Evolutionary conservation across 169 alveolate genomes (phyloP), one percentile per base, ranked within the genome.

Genomic region (Neospora caninum): DNA sequence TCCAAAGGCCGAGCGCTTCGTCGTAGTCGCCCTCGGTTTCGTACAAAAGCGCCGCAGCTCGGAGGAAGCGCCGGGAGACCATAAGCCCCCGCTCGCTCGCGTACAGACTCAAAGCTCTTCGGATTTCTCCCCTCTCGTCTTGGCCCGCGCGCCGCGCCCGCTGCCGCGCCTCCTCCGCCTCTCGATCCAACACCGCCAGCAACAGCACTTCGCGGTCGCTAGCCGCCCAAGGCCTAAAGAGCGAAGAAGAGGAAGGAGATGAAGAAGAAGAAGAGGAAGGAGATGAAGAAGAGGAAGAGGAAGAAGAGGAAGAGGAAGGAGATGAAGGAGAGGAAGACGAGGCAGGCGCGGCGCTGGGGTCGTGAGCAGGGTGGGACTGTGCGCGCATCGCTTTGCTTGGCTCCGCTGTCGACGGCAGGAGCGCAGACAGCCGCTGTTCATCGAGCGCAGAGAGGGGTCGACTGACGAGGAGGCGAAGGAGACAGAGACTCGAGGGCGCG

Each of bases 41-140:
- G 41, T 45, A 42, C 43, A 84, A n/a, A 39, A 42, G 78, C 73
- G 91, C 70, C 0, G 78, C 91, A 18, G 41, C 91, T 25, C 91
- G 38, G 22, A 49, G 41, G 78, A 84, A 84, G 25, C 91, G 78
- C 27, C 10, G n/a, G 20, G 34, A 27, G 34, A 1, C n/a, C 34
- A 64, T 9, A 16, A 64, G 20, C 53, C 1, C 38, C 89, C 25
- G 22, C 67, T 25, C 38, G 41, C 20, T 9, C 69, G 20, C 41
- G 43, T 22, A 82, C 67, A 43, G 89, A 0, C 84, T 4, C 84
- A 31, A 73, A 13, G 84, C 89, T 36, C 43, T 36, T 4, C 41
- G 54, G 18, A 16, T n/a, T 4, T 18, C 34, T 22, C 41, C 22
- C 41, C 36, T 67, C 18, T 22, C 89, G 53, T 22, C 53, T 67